Percentiles rank a stretch among this genome's conserved stretches.
Conservation (phyloP, 208 protist species). For the Crithidia brevicula region DNA sequence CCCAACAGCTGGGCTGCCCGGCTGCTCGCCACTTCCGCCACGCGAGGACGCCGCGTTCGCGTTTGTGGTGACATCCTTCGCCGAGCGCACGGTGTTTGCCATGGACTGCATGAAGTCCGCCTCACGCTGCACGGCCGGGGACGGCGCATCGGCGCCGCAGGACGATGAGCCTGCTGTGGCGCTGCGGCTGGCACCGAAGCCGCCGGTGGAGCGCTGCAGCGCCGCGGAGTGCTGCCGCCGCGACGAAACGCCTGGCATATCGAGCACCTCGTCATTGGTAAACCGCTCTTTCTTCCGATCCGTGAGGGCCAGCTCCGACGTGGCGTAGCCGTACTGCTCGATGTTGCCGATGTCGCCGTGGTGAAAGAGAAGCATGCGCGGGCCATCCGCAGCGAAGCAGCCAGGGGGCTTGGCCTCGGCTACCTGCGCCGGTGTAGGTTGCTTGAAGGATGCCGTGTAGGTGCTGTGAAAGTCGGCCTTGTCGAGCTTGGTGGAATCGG, state of each 20-base stretch:
- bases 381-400: constrained; percentile 66
- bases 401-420: constrained; percentile 50
- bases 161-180: not conserved
- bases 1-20: not conserved
- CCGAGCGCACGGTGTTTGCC: constrained; percentile 24
- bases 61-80: not conserved
- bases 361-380: constrained; percentile 79
- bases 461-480: constrained; percentile 48
- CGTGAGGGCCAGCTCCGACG: constrained; percentile 76
- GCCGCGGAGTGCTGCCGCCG: constrained; percentile 35
- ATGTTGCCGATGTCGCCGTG: constrained; percentile 78
- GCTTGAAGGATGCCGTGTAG: constrained; percentile 59
- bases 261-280: constrained; percentile 69
- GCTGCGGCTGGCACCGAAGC: constrained; percentile 13
- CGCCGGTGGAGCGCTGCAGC: constrained; percentile 41
- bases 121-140: constrained; percentile 24
- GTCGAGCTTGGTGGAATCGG: not conserved
- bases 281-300: constrained; percentile 33
- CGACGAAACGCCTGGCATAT: constrained; percentile 61
- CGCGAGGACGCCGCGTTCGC: not conserved
- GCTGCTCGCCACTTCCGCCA: not conserved
- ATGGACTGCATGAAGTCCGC: constrained; percentile 24
- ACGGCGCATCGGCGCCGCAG: constrained; percentile 10
- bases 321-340: constrained; percentile 49
- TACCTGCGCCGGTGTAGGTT: constrained; percentile 38